phyloP scores from a whole-genome alignment of 202 grass and related monocot species.

The Cymbopogon flexuosus region DNA sequence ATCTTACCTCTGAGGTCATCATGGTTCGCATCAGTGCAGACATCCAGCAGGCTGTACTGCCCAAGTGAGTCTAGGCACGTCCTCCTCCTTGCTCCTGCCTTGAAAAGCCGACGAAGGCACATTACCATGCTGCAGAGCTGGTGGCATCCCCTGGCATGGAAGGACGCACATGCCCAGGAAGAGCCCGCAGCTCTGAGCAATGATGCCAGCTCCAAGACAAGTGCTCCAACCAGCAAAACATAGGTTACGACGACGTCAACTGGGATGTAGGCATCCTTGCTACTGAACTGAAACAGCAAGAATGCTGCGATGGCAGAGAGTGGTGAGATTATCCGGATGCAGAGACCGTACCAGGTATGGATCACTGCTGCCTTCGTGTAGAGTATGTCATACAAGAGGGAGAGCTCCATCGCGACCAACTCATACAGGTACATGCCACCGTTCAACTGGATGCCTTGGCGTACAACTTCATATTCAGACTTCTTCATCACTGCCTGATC shows the following conservation, averaged over 20 bases:
- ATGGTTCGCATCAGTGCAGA: too few relatives aligned
- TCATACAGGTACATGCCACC: not conserved
- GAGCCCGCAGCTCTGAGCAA: not conserved
- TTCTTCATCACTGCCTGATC: not conserved
- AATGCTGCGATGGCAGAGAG: not conserved
- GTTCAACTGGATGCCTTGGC: not conserved
- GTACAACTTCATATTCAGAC: not conserved
- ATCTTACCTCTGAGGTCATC: too few relatives aligned
- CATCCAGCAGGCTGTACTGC: too few relatives aligned
- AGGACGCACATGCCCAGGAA: not conserved
- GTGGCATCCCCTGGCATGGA: not conserved
- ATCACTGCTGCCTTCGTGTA: conserved; percentile 31
- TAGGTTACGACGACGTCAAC: not conserved
- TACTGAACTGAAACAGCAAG: not conserved
- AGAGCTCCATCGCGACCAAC: conserved; percentile 15
- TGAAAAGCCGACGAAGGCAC: not conserved
- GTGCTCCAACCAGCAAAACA: not conserved
- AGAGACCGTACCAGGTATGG: not conserved
- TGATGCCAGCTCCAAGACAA: not conserved
- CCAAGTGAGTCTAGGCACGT: too few relatives aligned
- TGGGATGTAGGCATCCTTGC: not conserved
- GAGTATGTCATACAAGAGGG: conserved; percentile 32
- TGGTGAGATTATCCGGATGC: not conserved
- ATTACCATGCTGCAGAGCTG: not conserved
- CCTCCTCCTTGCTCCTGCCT: too few relatives aligned